Evolutionary conservation across 2,329 filamentous ascomycete species (phyloP), one percentile per base, ranked within the genome.

Genomic region (Colletotrichum magnum): DNA sequence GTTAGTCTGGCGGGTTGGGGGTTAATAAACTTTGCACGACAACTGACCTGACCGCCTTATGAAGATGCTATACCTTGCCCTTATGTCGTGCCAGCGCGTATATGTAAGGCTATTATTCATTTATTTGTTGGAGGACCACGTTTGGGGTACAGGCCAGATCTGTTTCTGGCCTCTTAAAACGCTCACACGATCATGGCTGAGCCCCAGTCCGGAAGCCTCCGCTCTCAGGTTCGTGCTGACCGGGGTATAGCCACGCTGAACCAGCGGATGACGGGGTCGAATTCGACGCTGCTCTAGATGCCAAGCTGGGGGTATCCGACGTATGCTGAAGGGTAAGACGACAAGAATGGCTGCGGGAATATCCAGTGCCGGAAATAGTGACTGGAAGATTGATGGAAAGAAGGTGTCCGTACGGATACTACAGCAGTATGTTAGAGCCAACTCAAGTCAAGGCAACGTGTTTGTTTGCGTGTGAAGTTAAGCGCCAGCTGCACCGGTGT

Each of bases 21-120:
- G 53, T 68, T 68, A 51, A 59, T 68, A 51, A 59, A 59, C 48
- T 68, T 65, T 65, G 66, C 60, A 59, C 60, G 39, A 64, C 52
- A 58, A 68, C 66, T 65, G 66, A 68, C 66, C 66, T 65, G 66
- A 68, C 66, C 66, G 66, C 66, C 66, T 68, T 64, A 45, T 43
- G 52, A 41, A 62, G 18, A 52, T 57, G 47, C 47, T 13, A 18
- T 60, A 13, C 47, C 58, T 52, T 52, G 48, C 12, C 18, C 48
- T 43, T n/a, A 52, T 18, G 47, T 60, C 58, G 48, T 60, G 26
- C 39, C n/a, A 50, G n/a, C 36, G n/a, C 41, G 56, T 59, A 58
- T 64, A 43, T 54, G 60, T 64, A 59, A 63, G 65, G 65, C 65
- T 64, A 64, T 21, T 57, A 50, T 56, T 43, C 43, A 43, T 45